Conservation (phyloP, 352 stramenopile genomes). For the Phytophthora pistaciae region DNA sequence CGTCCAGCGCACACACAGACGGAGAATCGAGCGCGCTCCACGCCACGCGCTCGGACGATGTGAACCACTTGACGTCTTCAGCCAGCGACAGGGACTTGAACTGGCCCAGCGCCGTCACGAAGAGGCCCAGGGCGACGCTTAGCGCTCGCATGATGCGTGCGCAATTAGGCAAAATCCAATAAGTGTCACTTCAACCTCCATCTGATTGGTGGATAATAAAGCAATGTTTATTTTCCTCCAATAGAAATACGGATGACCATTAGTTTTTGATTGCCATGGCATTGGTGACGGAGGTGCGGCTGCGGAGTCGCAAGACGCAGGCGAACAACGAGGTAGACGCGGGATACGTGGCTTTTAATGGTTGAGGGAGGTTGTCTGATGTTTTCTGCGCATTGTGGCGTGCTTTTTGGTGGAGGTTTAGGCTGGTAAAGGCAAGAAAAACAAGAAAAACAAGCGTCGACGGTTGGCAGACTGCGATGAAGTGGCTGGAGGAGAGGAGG, state of each 20-base stretch:
- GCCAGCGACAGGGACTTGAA: background rate
- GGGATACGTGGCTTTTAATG: background rate
- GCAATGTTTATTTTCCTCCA: slow-evolving; percentile 3
- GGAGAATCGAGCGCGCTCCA: slow-evolving; percentile 14
- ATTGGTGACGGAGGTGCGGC: slow-evolving; percentile 33
- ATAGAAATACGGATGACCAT: background rate
- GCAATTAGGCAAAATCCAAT: slow-evolving; percentile 8
- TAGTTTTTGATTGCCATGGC: slow-evolving; percentile 31
- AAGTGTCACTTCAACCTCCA: slow-evolving; percentile 34
- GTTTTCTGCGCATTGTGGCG: slow-evolving; percentile 2
- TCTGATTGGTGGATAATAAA: slow-evolving; percentile 31
- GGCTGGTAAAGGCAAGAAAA: slow-evolving; percentile 28
- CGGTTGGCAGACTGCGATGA: slow-evolving; percentile 4
- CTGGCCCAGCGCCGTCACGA: slow-evolving; percentile 5
- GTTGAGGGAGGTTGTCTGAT: background rate
- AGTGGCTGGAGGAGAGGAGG: background rate
- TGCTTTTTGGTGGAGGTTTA: slow-evolving; percentile 6
- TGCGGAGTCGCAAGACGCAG: slow-evolving; percentile 26
- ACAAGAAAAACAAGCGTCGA: slow-evolving; percentile 45
- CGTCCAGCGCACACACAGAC: slow-evolving; percentile 33
- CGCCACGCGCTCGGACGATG: background rate
- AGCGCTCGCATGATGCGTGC: slow-evolving; percentile 6
- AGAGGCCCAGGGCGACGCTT: slow-evolving; percentile 13
- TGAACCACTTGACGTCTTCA: slow-evolving; percentile 21
- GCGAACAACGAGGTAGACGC: slow-evolving; percentile 22